Evolutionary conservation across 78 protist species (phyloP), one percentile per base, ranked within the genome.

Genomic region (Dictyostelium citrinum): DNA sequence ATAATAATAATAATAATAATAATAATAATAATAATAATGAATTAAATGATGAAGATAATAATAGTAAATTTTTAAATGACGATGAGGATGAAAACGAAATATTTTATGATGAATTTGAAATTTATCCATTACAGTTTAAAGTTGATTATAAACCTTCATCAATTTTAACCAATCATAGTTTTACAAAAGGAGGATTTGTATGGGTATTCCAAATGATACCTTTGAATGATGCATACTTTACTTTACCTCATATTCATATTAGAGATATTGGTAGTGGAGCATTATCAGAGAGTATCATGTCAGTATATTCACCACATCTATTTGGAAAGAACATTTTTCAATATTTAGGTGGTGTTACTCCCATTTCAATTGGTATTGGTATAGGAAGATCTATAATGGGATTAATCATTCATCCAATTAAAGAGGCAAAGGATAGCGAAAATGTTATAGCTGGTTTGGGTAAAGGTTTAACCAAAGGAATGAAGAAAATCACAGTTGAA

Each of bases 121-220:
- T 86, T 12, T 67, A 61, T 27, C 93, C 93, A 60, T 35, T 86
- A 24, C 60, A 64, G 20, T 68, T 86, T 31, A 77, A 41, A 78
- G 82, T 86, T 45, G 93, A 86, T 46, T 86, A 86, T 45, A 86
- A 39, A 45, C 93, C 93, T 24, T 72, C 70, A 55, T 49, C 80
- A 33, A 74, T 74, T 22, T 45, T 79, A 20, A n/a, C 45, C 1
- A 51, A 37, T 14, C 84, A 79, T 33, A 79, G 20, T 14, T 78
- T 78, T 60, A 76, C 78, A 3, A 61, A 41, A 43, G 75, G 75
- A 6, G 83, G 61, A 45, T 64, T 60, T 86, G 68, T 76, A 61
- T 86, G 93, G 93, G 74, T 86, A 72, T 86, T 86, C 51, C 74
- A 81, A 58, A 86, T 86, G 93, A 86, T 86, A 0, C 93, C 93